Evolutionary conservation across 2,329 filamentous ascomycete genomes (phyloP).

Genomic region (Penicillium sp.): DNA sequence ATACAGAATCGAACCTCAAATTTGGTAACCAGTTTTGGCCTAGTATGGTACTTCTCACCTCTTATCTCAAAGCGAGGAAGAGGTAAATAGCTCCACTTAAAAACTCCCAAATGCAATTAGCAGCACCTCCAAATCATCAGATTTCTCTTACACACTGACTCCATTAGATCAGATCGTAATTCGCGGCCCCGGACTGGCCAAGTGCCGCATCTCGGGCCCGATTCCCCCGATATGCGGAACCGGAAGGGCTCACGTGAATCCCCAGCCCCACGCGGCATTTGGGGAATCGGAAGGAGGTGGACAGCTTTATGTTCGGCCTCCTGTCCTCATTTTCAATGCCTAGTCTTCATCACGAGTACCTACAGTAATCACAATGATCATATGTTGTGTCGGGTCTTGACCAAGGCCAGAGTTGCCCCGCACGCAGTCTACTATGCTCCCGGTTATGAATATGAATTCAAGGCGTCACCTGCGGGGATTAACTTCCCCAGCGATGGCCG

Average conservation of each 20-base stretch:
- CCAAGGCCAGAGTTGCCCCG: slow-evolving; percentile 21
- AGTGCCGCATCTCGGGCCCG: slow-evolving; percentile 5
- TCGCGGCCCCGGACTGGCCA: not conserved
- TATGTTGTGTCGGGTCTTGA: slow-evolving; percentile 15
- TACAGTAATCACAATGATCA: slow-evolving; percentile 24
- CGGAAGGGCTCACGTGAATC: slow-evolving; percentile 16
- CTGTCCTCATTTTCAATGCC: not conserved
- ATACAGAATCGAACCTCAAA: too few species aligned
- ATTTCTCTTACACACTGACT: too few species aligned
- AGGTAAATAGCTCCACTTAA: too few species aligned
- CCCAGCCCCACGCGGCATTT: slow-evolving; percentile 11
- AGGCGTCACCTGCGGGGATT: slow-evolving; percentile 3
- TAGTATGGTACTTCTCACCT: too few species aligned
- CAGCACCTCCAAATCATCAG: too few species aligned
- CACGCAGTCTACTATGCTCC: slow-evolving; percentile 27
- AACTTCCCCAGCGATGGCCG: not conserved
- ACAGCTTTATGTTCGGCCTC: slow-evolving; percentile 5
- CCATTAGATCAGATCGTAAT: not conserved
- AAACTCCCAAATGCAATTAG: too few species aligned
- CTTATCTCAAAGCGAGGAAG: too few species aligned
- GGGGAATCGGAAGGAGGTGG: slow-evolving; percentile 2
- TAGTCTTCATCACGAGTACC: not conserved
- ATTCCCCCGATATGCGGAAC: slow-evolving; percentile 16
- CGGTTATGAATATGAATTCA: slow-evolving; percentile 7
- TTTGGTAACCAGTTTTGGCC: too few species aligned